Conservation (phyloP, 2,329 filamentous ascomycete species). For the Camptophora hylomeconis region DNA sequence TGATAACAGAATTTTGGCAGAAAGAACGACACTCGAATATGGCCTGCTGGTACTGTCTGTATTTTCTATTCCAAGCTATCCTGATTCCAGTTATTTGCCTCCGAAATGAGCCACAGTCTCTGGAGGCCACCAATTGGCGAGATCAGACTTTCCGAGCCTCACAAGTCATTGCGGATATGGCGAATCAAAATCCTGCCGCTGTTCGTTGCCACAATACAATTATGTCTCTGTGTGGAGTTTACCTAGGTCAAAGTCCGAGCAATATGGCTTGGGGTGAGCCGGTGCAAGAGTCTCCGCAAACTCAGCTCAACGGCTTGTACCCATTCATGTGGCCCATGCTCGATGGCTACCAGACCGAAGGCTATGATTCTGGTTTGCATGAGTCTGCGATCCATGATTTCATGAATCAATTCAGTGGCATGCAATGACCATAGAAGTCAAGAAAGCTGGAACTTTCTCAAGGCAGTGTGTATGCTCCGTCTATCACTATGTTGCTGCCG, state of each 20-base stretch:
- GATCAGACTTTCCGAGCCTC: conserved; percentile 13
- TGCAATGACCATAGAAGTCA: conserved; percentile 88
- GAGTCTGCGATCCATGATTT: conserved; percentile 3
- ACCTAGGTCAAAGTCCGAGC: conserved; percentile 8
- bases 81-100: conserved; percentile 31
- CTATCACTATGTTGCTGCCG: conserved; percentile 32
- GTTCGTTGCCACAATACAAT: conserved; percentile 12
- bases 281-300: conserved; percentile 17
- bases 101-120: conserved; percentile 28
- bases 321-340: conserved; percentile 17
- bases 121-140: conserved; percentile 12
- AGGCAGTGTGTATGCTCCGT: conserved; percentile 32
- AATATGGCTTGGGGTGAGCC: conserved; percentile 9
- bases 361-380: conserved; percentile 1
- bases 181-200: conserved; percentile 12
- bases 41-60: conserved; percentile 32
- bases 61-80: conserved; percentile 34
- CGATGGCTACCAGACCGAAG: conserved; percentile 3
- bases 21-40: conserved; percentile 27
- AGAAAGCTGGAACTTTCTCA: conserved; percentile 88
- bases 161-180: conserved; percentile 15
- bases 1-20: conserved; percentile 28
- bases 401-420: conserved; percentile 55
- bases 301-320: conserved; percentile 16
- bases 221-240: conserved; percentile 12